Percentiles rank a stretch among this genome's conserved stretches.
Conservation (phyloP, 371 early-diverging fungal genomes). For the Mortierella sp. region DNA sequence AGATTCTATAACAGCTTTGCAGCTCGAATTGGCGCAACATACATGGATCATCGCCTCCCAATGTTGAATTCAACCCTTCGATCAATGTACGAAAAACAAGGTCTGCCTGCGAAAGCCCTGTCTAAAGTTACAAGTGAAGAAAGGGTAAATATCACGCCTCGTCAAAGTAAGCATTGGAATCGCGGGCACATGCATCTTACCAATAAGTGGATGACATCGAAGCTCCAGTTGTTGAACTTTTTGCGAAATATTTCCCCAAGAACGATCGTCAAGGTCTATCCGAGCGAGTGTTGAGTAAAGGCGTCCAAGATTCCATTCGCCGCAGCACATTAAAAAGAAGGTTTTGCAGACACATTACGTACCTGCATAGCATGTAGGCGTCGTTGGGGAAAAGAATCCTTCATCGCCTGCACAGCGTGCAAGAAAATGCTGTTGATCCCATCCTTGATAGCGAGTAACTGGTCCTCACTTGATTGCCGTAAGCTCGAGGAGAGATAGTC, state of each 20-base stretch:
- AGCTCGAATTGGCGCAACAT: conserved; percentile 3
- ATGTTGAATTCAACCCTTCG: conserved; percentile 33
- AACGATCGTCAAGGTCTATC: conserved; percentile 56
- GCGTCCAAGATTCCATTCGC: too few relatives aligned
- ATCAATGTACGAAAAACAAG: conserved; percentile 57
- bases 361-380: conserved; percentile 53
- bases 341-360: too few relatives aligned
- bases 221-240: conserved; percentile 62
- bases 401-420: conserved; percentile 46
- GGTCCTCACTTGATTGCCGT: conserved; percentile 56
- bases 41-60: conserved; percentile 42
- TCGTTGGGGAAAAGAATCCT: conserved; percentile 41
- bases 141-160: neutral
- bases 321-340: too few relatives aligned
- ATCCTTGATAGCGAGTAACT: conserved; percentile 51
- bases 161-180: neutral
- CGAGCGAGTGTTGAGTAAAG: too few relatives aligned
- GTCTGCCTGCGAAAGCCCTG: conserved; percentile 64
- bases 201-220: conserved; percentile 63
- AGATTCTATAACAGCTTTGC: neutral
- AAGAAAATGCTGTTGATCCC: conserved; percentile 57
- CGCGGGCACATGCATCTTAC: too few relatives aligned
- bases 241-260: conserved; percentile 63
- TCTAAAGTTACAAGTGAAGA: conserved; percentile 18
- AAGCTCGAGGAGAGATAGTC: conserved; percentile 53